Conservation (phyloP, 257 asterid species). For the Echium plantagineum region DNA sequence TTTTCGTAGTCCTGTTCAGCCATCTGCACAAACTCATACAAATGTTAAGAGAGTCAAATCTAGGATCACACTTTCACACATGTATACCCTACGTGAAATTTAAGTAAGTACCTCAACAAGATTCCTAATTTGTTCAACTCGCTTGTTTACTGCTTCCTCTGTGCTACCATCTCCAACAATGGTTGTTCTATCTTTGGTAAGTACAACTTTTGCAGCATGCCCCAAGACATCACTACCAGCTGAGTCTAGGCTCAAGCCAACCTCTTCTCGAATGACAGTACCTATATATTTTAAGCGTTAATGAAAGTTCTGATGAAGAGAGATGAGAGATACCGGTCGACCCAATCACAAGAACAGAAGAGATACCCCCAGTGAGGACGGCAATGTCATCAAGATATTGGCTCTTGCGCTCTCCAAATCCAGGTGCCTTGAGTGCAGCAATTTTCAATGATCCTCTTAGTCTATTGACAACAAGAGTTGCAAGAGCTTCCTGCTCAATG, state of each 20-base stretch:
- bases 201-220: slow-evolving; percentile 31
- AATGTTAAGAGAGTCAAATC: not conserved
- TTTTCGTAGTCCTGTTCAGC: slow-evolving; percentile 27
- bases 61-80: not conserved
- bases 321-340: not conserved
- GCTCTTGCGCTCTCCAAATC: slow-evolving; percentile 32
- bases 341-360: not conserved
- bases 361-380: slow-evolving; percentile 22
- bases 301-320: not conserved
- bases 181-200: slow-evolving; percentile 27
- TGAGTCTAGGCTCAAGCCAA: slow-evolving; percentile 20
- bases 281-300: slow-evolving; percentile 5
- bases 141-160: slow-evolving; percentile 24
- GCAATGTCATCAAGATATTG: slow-evolving; percentile 32
- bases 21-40: slow-evolving; percentile 8
- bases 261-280: slow-evolving; percentile 27
- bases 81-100: not conserved
- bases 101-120: slow-evolving; percentile 18
- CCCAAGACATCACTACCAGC: slow-evolving; percentile 30
- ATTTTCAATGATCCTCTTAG: slow-evolving; percentile 26
- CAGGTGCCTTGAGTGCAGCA: slow-evolving; percentile 33
- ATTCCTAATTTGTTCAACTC: slow-evolving; percentile 28
- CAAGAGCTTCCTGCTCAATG: slow-evolving; percentile 37
- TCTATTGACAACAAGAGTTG: slow-evolving; percentile 28
- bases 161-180: slow-evolving; percentile 32